Evolutionary conservation across 345 rosid genomes (phyloP), one percentile per base, ranked within the genome.

Genomic region (Atalantia buxifolia): DNA sequence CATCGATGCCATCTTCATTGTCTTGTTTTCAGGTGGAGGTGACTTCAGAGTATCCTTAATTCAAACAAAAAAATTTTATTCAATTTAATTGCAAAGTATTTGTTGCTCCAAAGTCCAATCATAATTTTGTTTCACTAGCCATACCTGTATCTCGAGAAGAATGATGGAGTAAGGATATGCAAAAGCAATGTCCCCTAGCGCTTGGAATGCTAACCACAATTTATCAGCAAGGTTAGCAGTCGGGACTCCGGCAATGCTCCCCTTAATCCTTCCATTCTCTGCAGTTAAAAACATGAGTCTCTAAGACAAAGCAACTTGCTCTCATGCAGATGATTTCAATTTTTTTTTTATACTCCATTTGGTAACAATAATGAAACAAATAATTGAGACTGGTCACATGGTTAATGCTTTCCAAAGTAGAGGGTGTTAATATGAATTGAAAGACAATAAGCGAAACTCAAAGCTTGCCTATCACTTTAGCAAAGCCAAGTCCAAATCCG

Each of bases 141-240:
- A 48, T 22, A 87, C 95, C 92, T 92, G 92, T 64, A 92, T 92
- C 77, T 92, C 93, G 13, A 92, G 82, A 53, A 90, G 85, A 76
- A 92, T 84, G 7, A 87, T 62, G 13, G 93, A 45, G 77, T 87
- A 90, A 2, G 93, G 93, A 80, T 90, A 92, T 2, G 89, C 89
- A 57, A 86, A 90, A 56, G 90, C 95, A 80, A 92, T 85, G 81
- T 92, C 89, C 1, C 89, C 90, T 9, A 92, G 85, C 2, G 93
- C 93, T 74, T 87, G 83, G 81, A 88, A 88, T n/a, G 65, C 76
- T 69, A 85, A 31, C 87, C 87, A 88, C 27, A 83, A 19, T 74
- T 92, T 92, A 64, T 81, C 71, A 18, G 84, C 84, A 22, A 38
- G 14, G 55, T 42, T 75, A 13, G 84, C 56, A 48, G 87, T 77